Evolutionary conservation across 179 eudicot genomes (phyloP).

Genomic region (Sideroxylon spinosum): DNA sequence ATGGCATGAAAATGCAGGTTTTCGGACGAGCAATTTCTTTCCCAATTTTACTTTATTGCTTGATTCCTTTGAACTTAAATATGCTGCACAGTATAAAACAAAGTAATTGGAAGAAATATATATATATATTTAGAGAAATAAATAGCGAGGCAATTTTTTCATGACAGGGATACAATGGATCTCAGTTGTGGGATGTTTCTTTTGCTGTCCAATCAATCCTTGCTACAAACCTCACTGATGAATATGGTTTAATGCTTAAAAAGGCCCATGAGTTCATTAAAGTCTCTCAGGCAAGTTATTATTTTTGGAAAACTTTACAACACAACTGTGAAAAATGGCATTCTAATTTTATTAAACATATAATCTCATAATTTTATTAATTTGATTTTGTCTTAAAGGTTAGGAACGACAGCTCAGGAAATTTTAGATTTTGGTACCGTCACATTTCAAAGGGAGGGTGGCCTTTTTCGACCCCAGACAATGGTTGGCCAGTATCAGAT

Average conservation of each 20-base stretch:
- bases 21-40: not conserved
- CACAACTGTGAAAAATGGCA: not conserved
- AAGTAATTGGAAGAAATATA: not conserved
- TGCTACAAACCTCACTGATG: conserved; percentile 43
- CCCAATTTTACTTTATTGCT: too few relatives aligned
- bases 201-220: conserved; percentile 62
- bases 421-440: conserved; percentile 29
- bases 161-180: conserved; percentile 35
- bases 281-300: conserved; percentile 28
- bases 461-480: conserved; percentile 41
- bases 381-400: conserved; percentile 26
- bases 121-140: too few relatives aligned
- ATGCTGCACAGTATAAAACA: not conserved
- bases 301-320: not conserved
- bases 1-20: conserved; percentile 48
- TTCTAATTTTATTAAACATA: not conserved
- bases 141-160: too few relatives aligned
- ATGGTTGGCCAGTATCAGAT: conserved; percentile 45
- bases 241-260: conserved; percentile 43
- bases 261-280: conserved; percentile 48
- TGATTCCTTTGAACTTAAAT: too few relatives aligned
- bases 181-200: conserved; percentile 53
- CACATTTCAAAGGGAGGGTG: conserved; percentile 40
- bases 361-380: not conserved
- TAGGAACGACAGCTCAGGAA: conserved; percentile 19